A percentile compares a stretch with the other conserved stretches of the same genome.
These are phyloP conservation scores for Tolypocladium endophyticum DNA, from an alignment of 2,329 filamentous ascomycete genomes.

Conservation along the genomic window DNA sequence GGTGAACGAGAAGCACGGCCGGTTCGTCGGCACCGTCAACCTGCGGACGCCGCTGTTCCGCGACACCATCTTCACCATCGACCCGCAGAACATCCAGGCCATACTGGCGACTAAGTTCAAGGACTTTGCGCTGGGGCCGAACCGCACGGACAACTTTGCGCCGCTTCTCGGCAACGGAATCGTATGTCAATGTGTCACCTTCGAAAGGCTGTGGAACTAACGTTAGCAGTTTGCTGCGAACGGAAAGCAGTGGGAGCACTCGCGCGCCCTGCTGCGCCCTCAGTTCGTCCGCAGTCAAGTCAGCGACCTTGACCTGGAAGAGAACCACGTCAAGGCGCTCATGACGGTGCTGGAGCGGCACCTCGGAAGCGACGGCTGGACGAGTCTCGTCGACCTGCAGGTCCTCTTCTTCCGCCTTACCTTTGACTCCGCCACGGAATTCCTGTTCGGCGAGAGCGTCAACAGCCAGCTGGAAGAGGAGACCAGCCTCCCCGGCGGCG, in stretches of 20 bases:
- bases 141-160: conserved; percentile 13
- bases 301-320: conserved; percentile 30
- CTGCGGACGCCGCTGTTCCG: conserved; percentile 9
- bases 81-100: conserved; percentile 17
- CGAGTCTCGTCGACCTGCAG: conserved; percentile 28
- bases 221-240: conserved; percentile 19
- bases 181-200: conserved; percentile 5
- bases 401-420: conserved; percentile 38
- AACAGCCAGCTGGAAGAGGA: conserved; percentile 26
- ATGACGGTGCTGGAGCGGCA: conserved; percentile 11
- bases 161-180: conserved; percentile 34
- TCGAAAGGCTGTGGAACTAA: background rate
- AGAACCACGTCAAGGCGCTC: conserved; percentile 23
- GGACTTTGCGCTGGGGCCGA: conserved; percentile 13
- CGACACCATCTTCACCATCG: conserved; percentile 9
- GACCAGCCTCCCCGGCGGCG: conserved; percentile 6
- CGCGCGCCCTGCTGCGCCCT: conserved; percentile 26
- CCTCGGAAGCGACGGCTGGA: conserved; percentile 22
- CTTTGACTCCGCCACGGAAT: conserved; percentile 37
- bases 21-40: conserved; percentile 8
- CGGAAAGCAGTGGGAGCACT: conserved; percentile 25
- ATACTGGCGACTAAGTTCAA: conserved; percentile 15
- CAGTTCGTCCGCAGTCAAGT: conserved; percentile 32
- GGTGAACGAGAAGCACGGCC: conserved; percentile 3
- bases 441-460: conserved; percentile 51